Evolutionary conservation across 2,329 filamentous ascomycete genomes (phyloP), one percentile per base, ranked within the genome.

Genomic region (Pseudogymnoascus sp.): DNA sequence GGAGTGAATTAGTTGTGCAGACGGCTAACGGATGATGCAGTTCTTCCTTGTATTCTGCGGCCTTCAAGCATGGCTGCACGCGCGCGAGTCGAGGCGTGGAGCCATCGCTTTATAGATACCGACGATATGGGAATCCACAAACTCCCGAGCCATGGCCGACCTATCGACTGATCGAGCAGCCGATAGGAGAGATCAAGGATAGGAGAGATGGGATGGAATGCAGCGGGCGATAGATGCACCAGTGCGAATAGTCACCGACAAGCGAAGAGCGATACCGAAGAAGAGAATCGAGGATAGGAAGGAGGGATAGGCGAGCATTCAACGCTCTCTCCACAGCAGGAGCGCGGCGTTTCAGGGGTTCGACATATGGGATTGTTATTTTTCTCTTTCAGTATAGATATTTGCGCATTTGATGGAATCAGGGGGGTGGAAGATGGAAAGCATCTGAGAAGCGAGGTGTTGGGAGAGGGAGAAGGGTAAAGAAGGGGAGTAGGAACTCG

Each of bases 31-130:
- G 24, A 28, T 2, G 22, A 19, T 35, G 19, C 68, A 96, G 93
- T 87, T 83, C 16, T 98, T 98, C 81, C 84, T 97, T 63, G 82
- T 96, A 60, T 97, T 96, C 79, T 98, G 93, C 77, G 90, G 89
- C 64, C 85, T 93, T 69, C 93, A 98, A 76, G 93, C 92, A 67
- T 85, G 89, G 72, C 83, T 97, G 66, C 92, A 98, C 77, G 78
- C 91, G 71, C 88, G 91, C 76, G 89, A 93, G 76, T 91, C 86
- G 77, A 84, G 90, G 76, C 83, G 89, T 74, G 93, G 93, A 67
- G 89, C 91, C 66, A 96, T 96, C 78, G 86, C 89, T 65, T 80
- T 96, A 74, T 83, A 71, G 38, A 56, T 73, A 70, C n/a, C 14
- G 31, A 26, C n/a, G 26, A 43, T 61, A 37, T 28, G n/a, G 59